Evolutionary conservation across 129 eudicot species (phyloP), one percentile per base, ranked within the genome.

Genomic region (Centrapalus pauciflorus): DNA sequence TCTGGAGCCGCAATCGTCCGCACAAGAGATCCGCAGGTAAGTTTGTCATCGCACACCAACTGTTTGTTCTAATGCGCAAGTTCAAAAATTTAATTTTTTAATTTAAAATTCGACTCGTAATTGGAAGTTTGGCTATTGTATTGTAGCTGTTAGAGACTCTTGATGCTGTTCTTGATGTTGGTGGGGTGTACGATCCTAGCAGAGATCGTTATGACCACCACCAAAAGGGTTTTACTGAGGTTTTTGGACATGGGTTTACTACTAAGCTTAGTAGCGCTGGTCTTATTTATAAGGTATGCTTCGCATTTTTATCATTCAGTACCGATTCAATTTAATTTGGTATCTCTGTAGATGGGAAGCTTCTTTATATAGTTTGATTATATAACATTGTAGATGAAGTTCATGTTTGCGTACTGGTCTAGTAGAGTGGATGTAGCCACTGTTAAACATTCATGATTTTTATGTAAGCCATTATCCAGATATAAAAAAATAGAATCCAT

Each of bases 221-320:
- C 61, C 96, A 89, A 64, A 89, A 89, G 79, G 96, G 96, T 2
- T 89, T 89, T 74, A 57, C 77, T 28, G 96, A 85, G 87, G 87
- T 85, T 74, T 89, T 89, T 77, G 96, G 96, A 4, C 83, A 85
- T 72, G 96, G 95, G 26, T 89, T 85, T 43, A 64, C 30, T 46
- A 89, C 96, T 60, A 89, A 89, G 69, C 95, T 89, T 48, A 90
- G 97, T 40, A 90, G 97, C 59, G 97, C 97, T 69, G 95, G 97
- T 41, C 87, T 90, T 68, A 73, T 90, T 66, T 90, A 90, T 61
- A 90, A 90, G 97, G 97, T 90, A 61, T 63, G n/a, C 19, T 43
- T 29, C 24, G 38, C 17, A 21, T 21, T 2, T 56, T 3, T 27
- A 10, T 17, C 38, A 4, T 35, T 7, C 4, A 23, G 16, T 14